phyloP scores from a whole-genome alignment of 176 grass and related monocot species.

The Zizania latifolia region DNA sequence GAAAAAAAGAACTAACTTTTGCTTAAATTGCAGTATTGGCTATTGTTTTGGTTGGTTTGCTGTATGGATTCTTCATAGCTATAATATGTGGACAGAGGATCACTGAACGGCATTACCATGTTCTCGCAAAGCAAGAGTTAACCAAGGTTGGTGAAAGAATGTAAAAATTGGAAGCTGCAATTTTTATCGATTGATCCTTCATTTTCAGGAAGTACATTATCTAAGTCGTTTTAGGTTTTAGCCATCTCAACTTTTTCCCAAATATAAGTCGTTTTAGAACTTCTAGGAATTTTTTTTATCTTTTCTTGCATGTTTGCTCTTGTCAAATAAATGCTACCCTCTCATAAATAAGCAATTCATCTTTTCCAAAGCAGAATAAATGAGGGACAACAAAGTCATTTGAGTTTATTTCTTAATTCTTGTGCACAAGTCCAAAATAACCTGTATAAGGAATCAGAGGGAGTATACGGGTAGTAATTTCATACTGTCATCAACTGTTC shows the following conservation, averaged over 20 bases:
- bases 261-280: no score
- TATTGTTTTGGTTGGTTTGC: conserved; percentile 83
- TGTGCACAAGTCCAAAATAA: no score
- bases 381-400: no score
- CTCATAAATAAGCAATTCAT: no score
- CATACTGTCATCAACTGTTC: not conserved
- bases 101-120: conserved; percentile 88
- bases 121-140: conserved; percentile 93
- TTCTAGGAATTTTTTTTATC: no score
- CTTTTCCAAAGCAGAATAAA: no score
- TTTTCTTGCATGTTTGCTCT: no score
- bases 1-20: conserved; percentile 21
- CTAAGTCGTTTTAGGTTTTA: no score
- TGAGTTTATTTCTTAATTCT: not conserved
- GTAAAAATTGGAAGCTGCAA: conserved; percentile 19
- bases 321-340: no score
- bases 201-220: not conserved
- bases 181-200: not conserved
- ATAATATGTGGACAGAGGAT: conserved; percentile 99
- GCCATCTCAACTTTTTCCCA: no score
- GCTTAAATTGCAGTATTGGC: conserved; percentile 71
- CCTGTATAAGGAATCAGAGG: no score
- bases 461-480: no score
- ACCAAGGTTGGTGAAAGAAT: conserved; percentile 68
- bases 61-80: conserved; percentile 99